Base-by-base conservation (phyloP, 1,284 basidiomycete species). In the Malassezia restricta region DNA sequence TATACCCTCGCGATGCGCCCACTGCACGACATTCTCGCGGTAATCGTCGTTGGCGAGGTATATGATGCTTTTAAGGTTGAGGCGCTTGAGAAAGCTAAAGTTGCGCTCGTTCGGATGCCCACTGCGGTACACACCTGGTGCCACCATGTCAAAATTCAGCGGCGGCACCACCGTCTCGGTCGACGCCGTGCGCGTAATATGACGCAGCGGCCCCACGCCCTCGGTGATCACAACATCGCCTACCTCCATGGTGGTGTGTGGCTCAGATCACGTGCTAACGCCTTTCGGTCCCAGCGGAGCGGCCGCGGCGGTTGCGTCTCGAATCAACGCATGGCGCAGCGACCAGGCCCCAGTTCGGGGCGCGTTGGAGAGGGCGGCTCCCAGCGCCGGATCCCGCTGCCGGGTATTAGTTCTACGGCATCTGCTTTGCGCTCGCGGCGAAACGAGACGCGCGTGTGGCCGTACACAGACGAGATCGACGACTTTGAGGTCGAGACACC, bases 21-120 rank as follows among this genome's bases (percentile, higher is more conserved):
- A 73, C 8, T 40, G 40, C 24, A 49, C 51, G 52, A 73, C 61
- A 43, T 68, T 65, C 24, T 51, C 33, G 5, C 68, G 64, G 41
- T 70, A 68, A 45, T 71, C 67, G 40, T 73, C 70, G 39, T 56
- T 64, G 30, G 62, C 65, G 9, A 73, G 52, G 43, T 66, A 69
- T 56, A 73, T 62, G 41, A 73, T 61, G 49, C 58, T 60, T 28
- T 59, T 59, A 43, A 73, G 59, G 35, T 61, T 54, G 24, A 73
- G 64, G 2, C 66, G 56, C 9, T 58, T 54, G 11, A 73, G 47
- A 46, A 71, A 73, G 15, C 57, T 60, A 32, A 68, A 71, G 39
- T 73, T 73, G 43, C 68, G 64, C 51, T 69, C 70, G 52, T 73
- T 73, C 9, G 70, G 70, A 43, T 71, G 68, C 15, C 70, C 70